Evolutionary conservation across 768 basidiomycete species (phyloP).

Genomic region (Leccinum broughii): DNA sequence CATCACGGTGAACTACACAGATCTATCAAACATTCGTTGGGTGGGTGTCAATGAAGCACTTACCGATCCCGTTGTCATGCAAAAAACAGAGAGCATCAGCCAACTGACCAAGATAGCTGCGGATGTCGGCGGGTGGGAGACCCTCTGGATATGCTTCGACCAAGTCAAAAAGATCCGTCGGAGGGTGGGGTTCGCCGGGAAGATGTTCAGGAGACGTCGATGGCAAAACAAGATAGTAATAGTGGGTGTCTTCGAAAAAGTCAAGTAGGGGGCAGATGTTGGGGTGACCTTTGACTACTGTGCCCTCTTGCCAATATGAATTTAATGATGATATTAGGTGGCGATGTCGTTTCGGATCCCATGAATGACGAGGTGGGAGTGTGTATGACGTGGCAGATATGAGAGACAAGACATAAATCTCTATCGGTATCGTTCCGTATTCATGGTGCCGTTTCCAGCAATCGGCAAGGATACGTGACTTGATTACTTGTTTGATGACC

Average conservation of each 20-base stretch:
- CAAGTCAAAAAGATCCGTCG: conserved; percentile 90
- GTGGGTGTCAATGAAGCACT: conserved; percentile 23
- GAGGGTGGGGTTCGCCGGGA: conserved; percentile 53
- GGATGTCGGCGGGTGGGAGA: conserved; percentile 67
- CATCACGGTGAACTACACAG: conserved; percentile 83
- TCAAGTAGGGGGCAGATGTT: conserved; percentile 94
- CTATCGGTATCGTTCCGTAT: conserved; percentile 96
- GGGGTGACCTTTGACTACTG: conserved; percentile 83
- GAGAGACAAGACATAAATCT: conserved; percentile 92
- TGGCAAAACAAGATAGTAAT: conserved; percentile 92
- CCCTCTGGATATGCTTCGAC: conserved; percentile 90
- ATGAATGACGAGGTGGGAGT: conserved; percentile 76
- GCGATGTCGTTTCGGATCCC: conserved; percentile 67
- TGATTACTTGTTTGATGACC: conserved; percentile 98
- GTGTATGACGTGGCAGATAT: conserved; percentile 81
- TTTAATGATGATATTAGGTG: conserved; percentile 21
- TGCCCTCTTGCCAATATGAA: conserved; percentile 66
- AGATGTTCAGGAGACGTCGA: conserved; percentile 62
- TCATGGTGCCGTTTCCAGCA: conserved; percentile 98
- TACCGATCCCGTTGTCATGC: conserved; percentile 89
- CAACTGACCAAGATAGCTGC: conserved; percentile 90
- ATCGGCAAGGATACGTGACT: conserved; percentile 96
- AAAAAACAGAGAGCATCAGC: conserved; percentile 89
- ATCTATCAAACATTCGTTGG: conserved; percentile 13
- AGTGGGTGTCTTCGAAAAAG: conserved; percentile 96